Conservation (phyloP, 306 rosid genomes). For the Echinosophora koreensis region DNA sequence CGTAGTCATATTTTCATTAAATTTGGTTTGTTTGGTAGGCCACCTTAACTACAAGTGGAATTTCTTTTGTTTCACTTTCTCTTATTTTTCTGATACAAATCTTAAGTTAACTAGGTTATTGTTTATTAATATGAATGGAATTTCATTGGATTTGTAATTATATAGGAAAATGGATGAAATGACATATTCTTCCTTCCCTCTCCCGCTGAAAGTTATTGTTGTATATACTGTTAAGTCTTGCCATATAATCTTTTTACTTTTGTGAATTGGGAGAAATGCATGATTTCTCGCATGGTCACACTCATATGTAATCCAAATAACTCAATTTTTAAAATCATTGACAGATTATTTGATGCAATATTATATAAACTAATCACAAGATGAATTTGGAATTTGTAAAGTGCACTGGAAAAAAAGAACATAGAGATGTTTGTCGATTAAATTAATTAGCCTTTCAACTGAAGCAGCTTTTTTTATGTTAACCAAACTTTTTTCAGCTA, state of each 20-base stretch:
- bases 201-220: not conserved
- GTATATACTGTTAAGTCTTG: not conserved
- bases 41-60: not conserved
- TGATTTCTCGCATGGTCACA: slow-evolving; percentile 7
- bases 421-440: not conserved
- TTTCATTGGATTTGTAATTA: not conserved
- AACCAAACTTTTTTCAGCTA: not conserved
- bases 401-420: not conserved
- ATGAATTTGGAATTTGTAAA: slow-evolving; percentile 8
- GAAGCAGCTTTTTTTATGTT: slow-evolving; percentile 9
- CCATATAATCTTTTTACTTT: not conserved
- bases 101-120: not conserved
- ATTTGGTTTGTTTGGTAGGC: slow-evolving; percentile 11
- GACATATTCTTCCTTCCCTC: not conserved
- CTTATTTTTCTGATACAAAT: not conserved
- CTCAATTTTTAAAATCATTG: slow-evolving; percentile 1
- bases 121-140: not conserved
- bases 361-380: not conserved
- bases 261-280: slow-evolving; percentile 1
- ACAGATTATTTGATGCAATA: not conserved
- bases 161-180: not conserved
- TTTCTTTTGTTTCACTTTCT: slow-evolving; percentile 16
- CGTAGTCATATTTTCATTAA: slow-evolving; percentile 19
- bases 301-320: slow-evolving; percentile 2
- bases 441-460: slow-evolving; percentile 10